Base-by-base conservation (phyloP, 1,139 yeast genomes). In the Lizanozyma gosingica region DNA sequence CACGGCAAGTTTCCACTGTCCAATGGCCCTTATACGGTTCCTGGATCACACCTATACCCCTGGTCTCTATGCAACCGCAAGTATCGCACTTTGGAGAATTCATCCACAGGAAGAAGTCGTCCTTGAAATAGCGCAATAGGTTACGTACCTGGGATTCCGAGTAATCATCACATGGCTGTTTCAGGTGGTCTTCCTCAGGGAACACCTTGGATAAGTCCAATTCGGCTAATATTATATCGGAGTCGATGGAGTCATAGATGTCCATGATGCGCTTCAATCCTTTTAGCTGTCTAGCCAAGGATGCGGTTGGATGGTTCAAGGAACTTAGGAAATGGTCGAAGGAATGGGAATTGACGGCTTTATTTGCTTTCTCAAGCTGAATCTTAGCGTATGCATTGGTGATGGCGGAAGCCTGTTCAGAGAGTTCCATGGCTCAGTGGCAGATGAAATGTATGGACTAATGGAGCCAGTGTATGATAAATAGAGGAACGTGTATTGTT, bases 51-150 rank as follows among this genome's bases (percentile, higher is more conserved):
- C 73, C 73, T 0, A 58, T 41, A 0, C 55, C 49, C 53, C 45
- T 67, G 62, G 9, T 59, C 56, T 3, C 50, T 52, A n/a, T 49
- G 42, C 60, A 65, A 0, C 69, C 71, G 56, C 96, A 87, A 0
- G 39, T 43, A 0, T 66, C 56, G 53, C 96, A 88, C 6, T 63
- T 55, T 0, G 94, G 90, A 36, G 71, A 71, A 51, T 83, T 82
- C 14, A 86, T 80, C 97, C 97, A 90, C 34, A 63, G 66, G 62
- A 92, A 90, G 62, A 86, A 88, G 37, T 76, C 80, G 39, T 80
- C 66, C 51, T 87, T 88, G 63, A 83, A 90, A 22, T 22, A 22
- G 29, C 11, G 29, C 11, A 22, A 22, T 22, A 22, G 29, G 11
- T 22, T 22, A 6, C 29, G 29, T 22, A 22, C 6, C 11, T 22